Evolutionary conservation across 2,329 filamentous ascomycete species (phyloP).

Genomic region (Verticillium klebahnii): DNA sequence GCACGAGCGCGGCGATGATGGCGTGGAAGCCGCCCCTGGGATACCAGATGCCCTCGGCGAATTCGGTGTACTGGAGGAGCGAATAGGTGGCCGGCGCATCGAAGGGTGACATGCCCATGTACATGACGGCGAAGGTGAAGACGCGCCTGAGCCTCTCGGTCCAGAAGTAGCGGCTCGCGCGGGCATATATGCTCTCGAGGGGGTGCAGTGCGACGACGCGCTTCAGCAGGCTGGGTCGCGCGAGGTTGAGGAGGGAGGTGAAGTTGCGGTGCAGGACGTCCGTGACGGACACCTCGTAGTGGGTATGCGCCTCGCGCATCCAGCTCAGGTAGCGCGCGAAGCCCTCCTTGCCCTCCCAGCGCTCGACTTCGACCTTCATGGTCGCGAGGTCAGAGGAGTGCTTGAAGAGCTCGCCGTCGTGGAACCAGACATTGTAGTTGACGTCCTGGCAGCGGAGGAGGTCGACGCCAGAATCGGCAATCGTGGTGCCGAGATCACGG

Average conservation of each 20-base stretch:
- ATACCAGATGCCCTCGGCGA: conserved; percentile 75
- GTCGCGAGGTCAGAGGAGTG: conserved; percentile 63
- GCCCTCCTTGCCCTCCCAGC: conserved; percentile 67
- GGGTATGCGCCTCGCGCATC: conserved; percentile 60
- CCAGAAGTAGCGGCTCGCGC: conserved; percentile 64
- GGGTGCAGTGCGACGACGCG: conserved; percentile 61
- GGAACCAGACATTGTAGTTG: conserved; percentile 72
- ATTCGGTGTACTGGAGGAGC: conserved; percentile 69
- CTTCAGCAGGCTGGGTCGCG: conserved; percentile 52
- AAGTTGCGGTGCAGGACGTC: conserved; percentile 68
- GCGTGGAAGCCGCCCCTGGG: conserved; percentile 66
- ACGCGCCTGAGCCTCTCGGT: conserved; percentile 64
- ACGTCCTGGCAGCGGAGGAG: conserved; percentile 64
- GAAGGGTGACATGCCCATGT: conserved; percentile 77
- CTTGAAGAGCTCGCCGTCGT: conserved; percentile 59
- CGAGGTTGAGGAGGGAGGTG: conserved; percentile 51
- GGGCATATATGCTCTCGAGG: conserved; percentile 64
- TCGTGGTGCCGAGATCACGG: conserved; percentile 60
- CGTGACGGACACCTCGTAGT: conserved; percentile 64
- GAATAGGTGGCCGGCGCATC: conserved; percentile 72
- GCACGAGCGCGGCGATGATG: conserved; percentile 58
- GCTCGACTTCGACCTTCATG: conserved; percentile 69
- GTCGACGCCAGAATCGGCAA: conserved; percentile 61
- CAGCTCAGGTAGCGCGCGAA: conserved; percentile 66
- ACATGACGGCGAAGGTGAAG: conserved; percentile 78